Evolutionary conservation across 2,329 filamentous ascomycete species (phyloP).

Genomic region (Zymoseptoria tritici): DNA sequence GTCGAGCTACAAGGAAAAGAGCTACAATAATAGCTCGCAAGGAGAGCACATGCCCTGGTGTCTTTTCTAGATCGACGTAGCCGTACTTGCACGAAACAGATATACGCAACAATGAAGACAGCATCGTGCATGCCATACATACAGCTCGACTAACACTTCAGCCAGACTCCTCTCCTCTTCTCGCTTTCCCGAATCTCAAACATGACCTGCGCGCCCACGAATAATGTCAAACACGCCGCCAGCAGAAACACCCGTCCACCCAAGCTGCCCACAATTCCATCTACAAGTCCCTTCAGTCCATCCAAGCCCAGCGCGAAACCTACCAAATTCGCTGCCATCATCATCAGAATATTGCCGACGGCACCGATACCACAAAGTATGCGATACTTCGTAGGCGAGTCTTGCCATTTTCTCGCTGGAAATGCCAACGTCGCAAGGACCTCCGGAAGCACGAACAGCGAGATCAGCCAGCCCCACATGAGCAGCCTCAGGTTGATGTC

Average conservation of each 20-base stretch:
- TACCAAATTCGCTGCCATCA: constrained; percentile 92
- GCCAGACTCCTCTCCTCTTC: constrained; percentile 67
- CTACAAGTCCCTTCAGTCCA: constrained; percentile 68
- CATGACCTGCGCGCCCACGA: constrained; percentile 87
- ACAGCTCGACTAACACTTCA: constrained; percentile 60
- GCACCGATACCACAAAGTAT: constrained; percentile 73
- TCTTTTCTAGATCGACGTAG: background rate
- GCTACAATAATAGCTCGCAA: too few species aligned
- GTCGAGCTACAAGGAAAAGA: background rate
- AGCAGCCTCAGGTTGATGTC: constrained; percentile 86
- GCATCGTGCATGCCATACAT: too few species aligned
- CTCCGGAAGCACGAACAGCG: constrained; percentile 89
- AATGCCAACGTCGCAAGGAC: constrained; percentile 65
- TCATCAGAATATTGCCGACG: constrained; percentile 80
- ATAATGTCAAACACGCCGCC: constrained; percentile 64
- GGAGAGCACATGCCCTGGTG: background rate
- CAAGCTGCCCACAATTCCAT: constrained; percentile 67
- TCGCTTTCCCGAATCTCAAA: constrained; percentile 88
- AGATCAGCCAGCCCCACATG: constrained; percentile 95
- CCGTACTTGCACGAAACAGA: background rate
- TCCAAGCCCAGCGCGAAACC: constrained; percentile 91
- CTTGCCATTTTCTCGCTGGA: constrained; percentile 63
- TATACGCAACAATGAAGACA: background rate
- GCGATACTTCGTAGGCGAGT: constrained; percentile 64
- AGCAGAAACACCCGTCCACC: constrained; percentile 67